Conservation (phyloP, 768 basidiomycete species). For the Saitozyma sp. region DNA sequence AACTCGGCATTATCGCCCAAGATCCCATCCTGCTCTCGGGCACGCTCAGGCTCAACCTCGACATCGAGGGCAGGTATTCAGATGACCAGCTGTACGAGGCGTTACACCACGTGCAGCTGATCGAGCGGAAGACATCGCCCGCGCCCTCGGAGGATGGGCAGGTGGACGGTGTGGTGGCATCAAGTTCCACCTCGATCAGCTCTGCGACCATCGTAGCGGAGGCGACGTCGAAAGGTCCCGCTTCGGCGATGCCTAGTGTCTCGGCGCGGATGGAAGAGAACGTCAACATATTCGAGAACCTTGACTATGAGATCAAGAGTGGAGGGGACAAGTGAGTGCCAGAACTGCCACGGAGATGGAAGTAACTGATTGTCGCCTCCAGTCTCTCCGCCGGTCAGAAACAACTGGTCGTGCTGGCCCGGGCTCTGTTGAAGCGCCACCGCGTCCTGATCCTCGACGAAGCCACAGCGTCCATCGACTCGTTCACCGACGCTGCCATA, state of each 20-base stretch:
- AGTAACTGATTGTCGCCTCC: not conserved
- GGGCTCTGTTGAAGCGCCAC: constrained; percentile 40
- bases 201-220: not conserved
- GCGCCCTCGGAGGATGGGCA: too few species aligned
- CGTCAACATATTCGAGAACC: constrained; percentile 37
- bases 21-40: constrained; percentile 45
- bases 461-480: constrained; percentile 47
- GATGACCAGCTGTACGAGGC: constrained; percentile 45
- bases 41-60: constrained; percentile 46
- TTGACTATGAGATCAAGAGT: constrained; percentile 41
- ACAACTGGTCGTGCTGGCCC: constrained; percentile 46
- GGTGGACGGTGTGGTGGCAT: not conserved
- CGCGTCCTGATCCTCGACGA: constrained; percentile 47
- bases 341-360: not conserved
- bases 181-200: constrained; percentile 11
- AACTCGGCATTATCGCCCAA: constrained; percentile 47
- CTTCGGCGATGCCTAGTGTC: constrained; percentile 4
- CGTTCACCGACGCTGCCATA: constrained; percentile 43
- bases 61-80: constrained; percentile 36
- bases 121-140: constrained; percentile 4
- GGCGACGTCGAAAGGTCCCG: not conserved
- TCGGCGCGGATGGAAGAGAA: constrained; percentile 6
- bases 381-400: constrained; percentile 48
- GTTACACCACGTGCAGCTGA: constrained; percentile 40
- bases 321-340: constrained; percentile 43